Evolutionary conservation across 305 asterid species (phyloP).

Genomic region (Fraxinus ornus): DNA sequence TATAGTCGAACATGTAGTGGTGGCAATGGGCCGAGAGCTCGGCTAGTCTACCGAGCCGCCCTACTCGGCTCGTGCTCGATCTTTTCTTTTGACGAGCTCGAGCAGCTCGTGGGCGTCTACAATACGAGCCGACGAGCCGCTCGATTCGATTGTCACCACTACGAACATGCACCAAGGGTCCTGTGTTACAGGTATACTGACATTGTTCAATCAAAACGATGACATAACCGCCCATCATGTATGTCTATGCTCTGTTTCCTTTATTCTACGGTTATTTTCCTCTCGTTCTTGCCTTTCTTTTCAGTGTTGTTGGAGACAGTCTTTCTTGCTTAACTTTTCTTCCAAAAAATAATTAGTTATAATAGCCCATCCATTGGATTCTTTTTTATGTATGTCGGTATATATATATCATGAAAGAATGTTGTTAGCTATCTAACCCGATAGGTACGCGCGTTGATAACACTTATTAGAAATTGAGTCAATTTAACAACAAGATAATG

Average conservation of each 20-base stretch:
- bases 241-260: not conserved
- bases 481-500: too few relatives aligned
- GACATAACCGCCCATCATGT: slow-evolving; percentile 79
- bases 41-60: too few relatives aligned
- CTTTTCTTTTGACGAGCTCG: too few relatives aligned
- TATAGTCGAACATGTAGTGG: too few relatives aligned
- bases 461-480: too few relatives aligned
- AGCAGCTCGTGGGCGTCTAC: too few relatives aligned
- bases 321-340: not conserved
- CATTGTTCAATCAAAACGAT: slow-evolving; percentile 85
- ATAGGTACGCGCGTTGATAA: too few relatives aligned
- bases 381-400: not conserved
- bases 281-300: not conserved
- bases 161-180: not conserved
- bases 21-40: too few relatives aligned
- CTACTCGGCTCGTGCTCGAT: too few relatives aligned
- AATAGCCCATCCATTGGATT: not conserved
- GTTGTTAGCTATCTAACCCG: not conserved
- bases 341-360: not conserved
- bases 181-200: slow-evolving; percentile 58
- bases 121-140: too few relatives aligned
- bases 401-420: not conserved
- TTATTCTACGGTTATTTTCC: not conserved
- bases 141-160: too few relatives aligned
- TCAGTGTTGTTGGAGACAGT: not conserved